Evolutionary conservation across 1,284 basidiomycete species (phyloP).

Genomic region (Agaricales sp.): DNA sequence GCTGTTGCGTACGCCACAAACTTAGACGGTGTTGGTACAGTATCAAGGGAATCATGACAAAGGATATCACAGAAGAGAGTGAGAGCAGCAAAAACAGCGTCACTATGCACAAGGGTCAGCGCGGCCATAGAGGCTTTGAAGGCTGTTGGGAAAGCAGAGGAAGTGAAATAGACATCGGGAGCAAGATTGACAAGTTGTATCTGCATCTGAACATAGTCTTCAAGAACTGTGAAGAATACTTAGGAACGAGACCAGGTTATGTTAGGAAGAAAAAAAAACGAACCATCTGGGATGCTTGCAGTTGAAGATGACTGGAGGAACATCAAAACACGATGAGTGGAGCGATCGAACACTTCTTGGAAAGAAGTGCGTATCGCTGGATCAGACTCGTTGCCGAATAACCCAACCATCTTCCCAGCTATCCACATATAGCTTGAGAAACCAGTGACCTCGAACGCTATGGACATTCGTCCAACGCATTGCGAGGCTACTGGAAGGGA

Average conservation of each 20-base stretch:
- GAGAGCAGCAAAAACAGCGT: slow-evolving; percentile 73
- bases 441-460: slow-evolving; percentile 74
- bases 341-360: slow-evolving; percentile 60
- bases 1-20: slow-evolving; percentile 52
- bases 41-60: slow-evolving; percentile 58
- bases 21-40: slow-evolving; percentile 43
- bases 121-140: slow-evolving; percentile 70
- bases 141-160: slow-evolving; percentile 63
- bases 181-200: slow-evolving; percentile 57
- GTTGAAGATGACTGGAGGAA: slow-evolving; percentile 60
- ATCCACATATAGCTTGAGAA: slow-evolving; percentile 94
- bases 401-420: slow-evolving; percentile 69
- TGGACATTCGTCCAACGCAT: slow-evolving; percentile 67
- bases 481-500: slow-evolving; percentile 63
- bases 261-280: slow-evolving; percentile 14
- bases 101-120: slow-evolving; percentile 71
- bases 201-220: slow-evolving; percentile 88
- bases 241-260: slow-evolving; percentile 5
- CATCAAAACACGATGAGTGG: slow-evolving; percentile 60
- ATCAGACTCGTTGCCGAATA: slow-evolving; percentile 61
- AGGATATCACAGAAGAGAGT: slow-evolving; percentile 72
- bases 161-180: slow-evolving; percentile 73
- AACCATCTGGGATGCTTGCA: slow-evolving; percentile 75
- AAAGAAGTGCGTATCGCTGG: slow-evolving; percentile 43
- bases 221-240: slow-evolving; percentile 77